Evolutionary conservation across 495 filamentous ascomycete genomes (phyloP).

Genomic region (Parachaetomium inaequale): DNA sequence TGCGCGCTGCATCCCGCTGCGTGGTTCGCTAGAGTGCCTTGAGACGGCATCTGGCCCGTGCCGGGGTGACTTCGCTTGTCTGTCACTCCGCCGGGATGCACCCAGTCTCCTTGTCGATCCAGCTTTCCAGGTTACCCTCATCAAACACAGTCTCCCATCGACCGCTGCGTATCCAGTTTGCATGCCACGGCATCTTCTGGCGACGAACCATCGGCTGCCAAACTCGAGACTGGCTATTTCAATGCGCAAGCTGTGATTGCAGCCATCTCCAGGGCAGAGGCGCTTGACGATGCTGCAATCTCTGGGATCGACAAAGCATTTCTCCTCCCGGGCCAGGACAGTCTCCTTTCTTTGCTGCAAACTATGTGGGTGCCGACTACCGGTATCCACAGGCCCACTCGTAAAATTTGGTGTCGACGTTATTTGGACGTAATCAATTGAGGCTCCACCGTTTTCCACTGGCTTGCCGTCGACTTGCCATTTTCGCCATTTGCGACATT

Average conservation of each 20-base stretch:
- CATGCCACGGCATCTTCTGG: neutral
- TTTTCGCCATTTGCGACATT: neutral
- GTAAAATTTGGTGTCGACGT: slow-evolving; percentile 29
- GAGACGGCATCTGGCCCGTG: neutral
- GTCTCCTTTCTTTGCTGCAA: neutral
- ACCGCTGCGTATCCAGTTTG: neutral
- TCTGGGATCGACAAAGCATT: neutral
- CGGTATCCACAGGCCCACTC: slow-evolving; percentile 23
- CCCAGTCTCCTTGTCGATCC: slow-evolving; percentile 8
- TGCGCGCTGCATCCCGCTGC: neutral
- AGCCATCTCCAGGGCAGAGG: too few relatives aligned
- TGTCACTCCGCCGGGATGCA: neutral
- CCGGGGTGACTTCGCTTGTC: neutral
- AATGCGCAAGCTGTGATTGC: neutral
- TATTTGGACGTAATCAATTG: slow-evolving; percentile 22
- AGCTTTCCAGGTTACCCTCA: slow-evolving; percentile 12
- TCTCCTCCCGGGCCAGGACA: neutral
- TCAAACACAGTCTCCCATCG: slow-evolving; percentile 1
- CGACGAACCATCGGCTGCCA: neutral
- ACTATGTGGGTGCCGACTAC: slow-evolving; percentile 20
- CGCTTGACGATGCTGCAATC: neutral
- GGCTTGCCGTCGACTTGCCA: slow-evolving; percentile 2
- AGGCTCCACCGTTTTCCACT: slow-evolving; percentile 18
- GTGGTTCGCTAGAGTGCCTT: neutral
- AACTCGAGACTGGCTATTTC: too few relatives aligned